Conservation (phyloP, 495 filamentous ascomycete genomes). For the Neurospora sp. region DNA sequence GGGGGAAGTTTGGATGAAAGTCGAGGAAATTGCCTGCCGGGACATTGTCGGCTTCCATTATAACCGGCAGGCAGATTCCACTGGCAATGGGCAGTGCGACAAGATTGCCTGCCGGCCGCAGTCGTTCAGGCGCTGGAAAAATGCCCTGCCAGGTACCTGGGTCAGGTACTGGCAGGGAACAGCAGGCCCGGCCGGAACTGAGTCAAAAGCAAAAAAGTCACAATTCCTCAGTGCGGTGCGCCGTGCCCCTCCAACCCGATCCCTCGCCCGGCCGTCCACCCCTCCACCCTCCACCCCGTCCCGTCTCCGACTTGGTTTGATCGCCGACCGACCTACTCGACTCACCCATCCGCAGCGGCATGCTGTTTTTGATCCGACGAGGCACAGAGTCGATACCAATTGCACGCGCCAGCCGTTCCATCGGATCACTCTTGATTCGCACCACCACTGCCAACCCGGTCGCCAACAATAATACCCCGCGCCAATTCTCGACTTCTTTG, state of each 20-base stretch:
- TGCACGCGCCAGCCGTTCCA: background rate
- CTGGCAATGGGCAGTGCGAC: background rate
- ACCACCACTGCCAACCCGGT: background rate
- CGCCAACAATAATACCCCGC: background rate
- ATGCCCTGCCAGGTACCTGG: background rate
- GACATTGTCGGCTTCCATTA: too few relatives aligned
- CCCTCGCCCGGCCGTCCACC: background rate
- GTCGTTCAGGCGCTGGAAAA: background rate
- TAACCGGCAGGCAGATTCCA: background rate
- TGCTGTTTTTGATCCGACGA: background rate
- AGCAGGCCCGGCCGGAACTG: background rate
- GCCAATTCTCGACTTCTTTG: background rate
- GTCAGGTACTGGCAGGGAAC: background rate
- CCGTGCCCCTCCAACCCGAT: background rate
- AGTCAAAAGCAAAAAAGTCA: background rate
- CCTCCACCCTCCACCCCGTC: background rate
- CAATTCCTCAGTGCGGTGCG: background rate
- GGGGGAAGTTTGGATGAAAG: background rate
- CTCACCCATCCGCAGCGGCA: background rate
- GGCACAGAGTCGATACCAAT: background rate
- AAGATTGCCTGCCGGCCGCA: background rate
- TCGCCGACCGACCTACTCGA: background rate
- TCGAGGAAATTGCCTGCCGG: background rate
- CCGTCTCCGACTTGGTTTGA: background rate
- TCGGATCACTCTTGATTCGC: background rate